Base-by-base conservation (phyloP, 371 early-diverging fungal species). In the Rhizopus microsporus region DNA sequence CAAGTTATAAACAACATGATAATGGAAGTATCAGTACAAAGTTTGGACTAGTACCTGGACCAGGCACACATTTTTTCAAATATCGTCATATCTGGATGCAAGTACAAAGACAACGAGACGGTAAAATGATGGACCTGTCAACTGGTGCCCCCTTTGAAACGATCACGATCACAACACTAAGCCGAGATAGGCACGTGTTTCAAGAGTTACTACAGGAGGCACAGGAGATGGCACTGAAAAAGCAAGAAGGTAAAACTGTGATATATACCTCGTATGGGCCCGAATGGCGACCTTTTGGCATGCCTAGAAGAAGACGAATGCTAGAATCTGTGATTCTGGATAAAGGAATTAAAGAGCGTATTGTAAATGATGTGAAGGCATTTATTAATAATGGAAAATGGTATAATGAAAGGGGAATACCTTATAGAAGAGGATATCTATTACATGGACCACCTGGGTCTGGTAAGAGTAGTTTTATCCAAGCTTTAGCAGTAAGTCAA, bases 401-500 rank as follows among this genome's bases (percentile, higher is more conserved):
- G 99, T 98, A 98, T 67, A 84, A 86, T 54, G 92, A 95, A 56
- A 79, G 97, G 60, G 98, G 94, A 6, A 97, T 98, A 46, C 99
- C 99, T 2, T 97, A 98, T 69, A 82, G 99, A 38, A 81, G 99
- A 35, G 99, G 99, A 1, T 99, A 99, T 71, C 71, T 99, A 52
- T 81, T 99, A 3, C 90, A 98, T 73, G 99, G 99, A 1, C 97
- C 98, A 31, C 99, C 99, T 0, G 99, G 99, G 10, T 95, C 94
- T 23, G 99, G 99, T 23, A 99, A 99, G 71, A 96, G 95, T 39
- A 88, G 92, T 56, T 99, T 97, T 65, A 99, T 99, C 47, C 97
- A 95, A 73, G 97, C 99, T 5, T 84, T 99, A 50, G 99, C 99
- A 4, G 78, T 78, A 71, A 72, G 67, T 46, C 7, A 10, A 7